A percentile compares a stretch with the other conserved stretches of the same genome.
Evolutionary conservation across 2,329 filamentous ascomycete species (phyloP).

Genomic region (Calonectria naviculata): DNA sequence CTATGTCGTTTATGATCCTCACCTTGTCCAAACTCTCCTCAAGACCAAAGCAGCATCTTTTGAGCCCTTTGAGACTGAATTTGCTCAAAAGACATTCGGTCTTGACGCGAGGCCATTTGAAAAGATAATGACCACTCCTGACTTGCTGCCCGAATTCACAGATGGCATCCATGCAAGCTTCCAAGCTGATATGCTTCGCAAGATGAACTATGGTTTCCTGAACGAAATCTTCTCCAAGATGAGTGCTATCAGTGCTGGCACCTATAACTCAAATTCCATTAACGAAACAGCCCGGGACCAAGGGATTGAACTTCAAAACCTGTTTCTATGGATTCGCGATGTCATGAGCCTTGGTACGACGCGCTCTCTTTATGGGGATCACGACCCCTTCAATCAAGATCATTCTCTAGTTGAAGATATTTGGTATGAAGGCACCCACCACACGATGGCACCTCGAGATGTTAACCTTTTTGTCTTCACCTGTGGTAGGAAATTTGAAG

Average conservation of each 20-base stretch:
- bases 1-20: conserved; percentile 56
- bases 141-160: conserved; percentile 39
- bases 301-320: conserved; percentile 43
- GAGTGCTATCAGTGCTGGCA: conserved; percentile 21
- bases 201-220: conserved; percentile 36
- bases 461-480: no score
- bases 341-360: conserved; percentile 52
- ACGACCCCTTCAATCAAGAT: conserved; percentile 52
- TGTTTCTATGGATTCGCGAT: conserved; percentile 53
- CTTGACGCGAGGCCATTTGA: conserved; percentile 44
- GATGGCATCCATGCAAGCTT: conserved; percentile 47
- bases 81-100: conserved; percentile 51
- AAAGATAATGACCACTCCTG: conserved; percentile 26
- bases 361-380: conserved; percentile 53
- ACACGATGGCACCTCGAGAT: neutral
- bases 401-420: conserved; percentile 27
- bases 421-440: conserved; percentile 30
- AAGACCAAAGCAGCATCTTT: conserved; percentile 55
- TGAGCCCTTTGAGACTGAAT: conserved; percentile 52
- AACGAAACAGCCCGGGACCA: conserved; percentile 28
- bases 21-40: conserved; percentile 51
- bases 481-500: conserved; percentile 34
- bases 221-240: conserved; percentile 25
- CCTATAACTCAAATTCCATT: neutral
- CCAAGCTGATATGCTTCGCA: conserved; percentile 47